Evolutionary conservation across 495 filamentous ascomycete species (phyloP), one percentile per base, ranked within the genome.

Genomic region (Neurospora sp.): DNA sequence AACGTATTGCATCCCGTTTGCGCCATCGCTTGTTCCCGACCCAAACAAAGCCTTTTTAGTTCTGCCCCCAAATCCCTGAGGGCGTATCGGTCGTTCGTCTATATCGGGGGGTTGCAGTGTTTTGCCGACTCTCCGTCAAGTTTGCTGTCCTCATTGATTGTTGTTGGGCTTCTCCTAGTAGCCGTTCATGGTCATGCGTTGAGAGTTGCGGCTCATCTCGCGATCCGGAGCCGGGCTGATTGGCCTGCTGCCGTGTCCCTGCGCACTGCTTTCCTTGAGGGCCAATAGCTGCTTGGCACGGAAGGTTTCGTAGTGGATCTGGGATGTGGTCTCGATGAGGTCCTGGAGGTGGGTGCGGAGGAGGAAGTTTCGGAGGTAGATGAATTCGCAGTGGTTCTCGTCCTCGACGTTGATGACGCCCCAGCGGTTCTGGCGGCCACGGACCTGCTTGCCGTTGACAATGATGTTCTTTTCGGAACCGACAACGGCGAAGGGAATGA

Each of bases 301-400:
- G 94, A 98, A 99, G 69, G 93, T 96, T 87, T 99, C 96, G 86
- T 99, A 99, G 86, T 99, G 96, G 83, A 98, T 99, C 86, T 98
- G 96, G 76, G 94, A 97, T n/a, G 96, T 99, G 14, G 96, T 99
- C 82, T 97, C 96, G 82, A 99, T 98, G 72, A 99, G 89, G 78
- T 99, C 96, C 86, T 99, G 92, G 71, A 97, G 87, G 83, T 99
- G 96, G 65, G 96, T 94, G 81, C 95, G 91, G 79, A 93, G 97
- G 73, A 99, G 88, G 89, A 99, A 99, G 87, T 99, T 94, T 77
- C 96, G 89, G 73, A 99, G 89, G 82, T 96, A 97, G 78, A 98
- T 91, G 79, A 99, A 99, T 88, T 99, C 96, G 90, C 96, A 99
- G 85, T 99, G 96, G 83, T 90, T 96, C 86, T 98, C 96, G 76